Conservation (phyloP, 306 rosid genomes). For the Cyamopsis tetragonoloba region DNA sequence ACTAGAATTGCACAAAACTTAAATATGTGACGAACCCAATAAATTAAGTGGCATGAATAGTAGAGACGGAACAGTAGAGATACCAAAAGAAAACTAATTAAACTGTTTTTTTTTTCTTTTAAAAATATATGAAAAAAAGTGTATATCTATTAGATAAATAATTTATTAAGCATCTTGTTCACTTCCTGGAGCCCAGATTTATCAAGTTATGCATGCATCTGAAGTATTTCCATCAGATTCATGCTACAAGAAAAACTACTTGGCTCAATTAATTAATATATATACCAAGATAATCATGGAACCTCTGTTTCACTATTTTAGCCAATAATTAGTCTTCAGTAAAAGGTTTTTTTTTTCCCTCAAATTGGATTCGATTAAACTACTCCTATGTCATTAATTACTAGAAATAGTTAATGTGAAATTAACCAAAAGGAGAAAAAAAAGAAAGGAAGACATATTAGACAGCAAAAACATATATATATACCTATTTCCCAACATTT, state of each 20-base stretch:
- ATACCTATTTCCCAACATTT: constrained; percentile 76
- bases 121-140: background rate
- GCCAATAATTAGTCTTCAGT: background rate
- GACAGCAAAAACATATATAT: background rate
- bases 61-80: no score
- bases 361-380: background rate
- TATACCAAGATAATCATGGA: background rate
- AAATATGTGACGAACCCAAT: no score
- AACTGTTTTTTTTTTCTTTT: background rate
- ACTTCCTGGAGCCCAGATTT: background rate
- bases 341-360: background rate
- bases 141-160: background rate
- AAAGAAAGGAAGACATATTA: background rate
- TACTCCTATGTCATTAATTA: no score
- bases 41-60: no score
- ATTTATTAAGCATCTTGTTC: background rate
- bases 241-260: background rate
- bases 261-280: background rate
- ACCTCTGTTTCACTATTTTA: background rate
- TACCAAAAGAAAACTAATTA: background rate
- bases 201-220: background rate
- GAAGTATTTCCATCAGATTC: background rate
- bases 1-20: no score
- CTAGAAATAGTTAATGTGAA: background rate
- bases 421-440: background rate